Evolutionary conservation across 1,284 basidiomycete species (phyloP), one percentile per base, ranked within the genome.

Genomic region (Wallemia ichthyophaga): DNA sequence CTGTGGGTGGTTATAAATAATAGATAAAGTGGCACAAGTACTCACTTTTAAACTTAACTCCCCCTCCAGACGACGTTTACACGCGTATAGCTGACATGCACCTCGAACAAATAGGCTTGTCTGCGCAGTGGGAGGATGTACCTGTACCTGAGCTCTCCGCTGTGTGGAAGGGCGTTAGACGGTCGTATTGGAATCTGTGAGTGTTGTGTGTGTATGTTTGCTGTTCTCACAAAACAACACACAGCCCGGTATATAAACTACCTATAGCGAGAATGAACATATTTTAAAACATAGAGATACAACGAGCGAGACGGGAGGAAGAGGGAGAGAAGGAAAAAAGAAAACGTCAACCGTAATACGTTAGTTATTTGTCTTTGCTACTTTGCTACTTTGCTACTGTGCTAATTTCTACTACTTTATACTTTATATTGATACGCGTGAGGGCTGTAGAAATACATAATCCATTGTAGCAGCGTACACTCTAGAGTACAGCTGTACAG

Each of bases 51-150:
- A 26, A 19, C 2, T 25, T 23, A 21, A 21, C 21, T 25, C 25
- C 21, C 32, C 15, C 27, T 60, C 1, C 25, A 56, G 94, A 95
- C 70, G 87, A 94, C 65, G 84, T 96, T 2, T 92, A 88, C 66
- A 88, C 84, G 0, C 78, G 77, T 59, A 76, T 95, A 2, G 76
- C 85, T 0, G 89, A 92, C 62, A 70, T 94, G 32, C 87, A 98
- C 67, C 76, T 98, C 27, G 73, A 78, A 17, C 81, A 86, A 59
- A 74, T 87, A 1, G 91, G 91, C 0, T 67, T 85, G 19, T 72
- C 78, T 57, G 77, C 85, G 19, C 64, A 73, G 24, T 92, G 87
- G 87, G 71, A 71, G 37, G 80, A 84, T 64, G 75, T 87, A 2
- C 78, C 82, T 62, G 76, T 83, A 24, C 59, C 33, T n/a, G 33